phyloP scores from a whole-genome alignment of 257 asterid species.

The Knoxia roxburghii region DNA sequence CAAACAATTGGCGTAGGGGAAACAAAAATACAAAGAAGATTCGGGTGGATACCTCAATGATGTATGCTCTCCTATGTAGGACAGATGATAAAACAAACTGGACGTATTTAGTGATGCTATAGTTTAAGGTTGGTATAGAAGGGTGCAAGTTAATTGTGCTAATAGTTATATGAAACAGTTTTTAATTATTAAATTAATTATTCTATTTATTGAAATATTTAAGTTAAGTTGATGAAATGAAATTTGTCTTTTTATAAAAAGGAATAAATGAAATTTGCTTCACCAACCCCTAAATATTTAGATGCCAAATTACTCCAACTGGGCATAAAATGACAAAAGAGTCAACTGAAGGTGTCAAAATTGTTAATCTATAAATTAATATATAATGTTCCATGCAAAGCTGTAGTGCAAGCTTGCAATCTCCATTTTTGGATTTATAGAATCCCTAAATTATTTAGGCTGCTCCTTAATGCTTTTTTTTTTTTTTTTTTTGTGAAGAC shows the following conservation, averaged over 20 bases:
- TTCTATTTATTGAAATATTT: too few relatives aligned
- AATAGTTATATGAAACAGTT: too few relatives aligned
- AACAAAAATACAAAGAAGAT: too few relatives aligned
- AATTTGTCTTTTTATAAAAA: too few relatives aligned
- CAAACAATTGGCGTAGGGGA: too few relatives aligned
- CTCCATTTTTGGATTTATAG: too few relatives aligned
- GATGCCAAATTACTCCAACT: not conserved
- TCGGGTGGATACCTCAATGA: constrained; percentile 1
- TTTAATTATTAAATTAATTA: too few relatives aligned
- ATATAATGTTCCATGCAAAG: too few relatives aligned
- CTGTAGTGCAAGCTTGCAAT: too few relatives aligned
- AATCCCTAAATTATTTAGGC: too few relatives aligned
- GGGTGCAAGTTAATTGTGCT: not conserved
- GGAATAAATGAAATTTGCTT: not conserved
- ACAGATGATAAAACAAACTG: not conserved
- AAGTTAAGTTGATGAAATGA: not conserved
- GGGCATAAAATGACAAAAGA: not conserved
- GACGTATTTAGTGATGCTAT: not conserved
- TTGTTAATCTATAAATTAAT: not conserved
- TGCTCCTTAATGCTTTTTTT: too few relatives aligned
- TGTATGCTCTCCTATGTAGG: not conserved
- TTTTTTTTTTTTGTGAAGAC: too few relatives aligned
- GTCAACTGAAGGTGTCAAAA: constrained; percentile 11
- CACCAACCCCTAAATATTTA: constrained; percentile 11
- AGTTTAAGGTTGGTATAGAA: constrained; percentile 7